Conservation (phyloP, 345 rosid genomes). For the Durio zibethinus region DNA sequence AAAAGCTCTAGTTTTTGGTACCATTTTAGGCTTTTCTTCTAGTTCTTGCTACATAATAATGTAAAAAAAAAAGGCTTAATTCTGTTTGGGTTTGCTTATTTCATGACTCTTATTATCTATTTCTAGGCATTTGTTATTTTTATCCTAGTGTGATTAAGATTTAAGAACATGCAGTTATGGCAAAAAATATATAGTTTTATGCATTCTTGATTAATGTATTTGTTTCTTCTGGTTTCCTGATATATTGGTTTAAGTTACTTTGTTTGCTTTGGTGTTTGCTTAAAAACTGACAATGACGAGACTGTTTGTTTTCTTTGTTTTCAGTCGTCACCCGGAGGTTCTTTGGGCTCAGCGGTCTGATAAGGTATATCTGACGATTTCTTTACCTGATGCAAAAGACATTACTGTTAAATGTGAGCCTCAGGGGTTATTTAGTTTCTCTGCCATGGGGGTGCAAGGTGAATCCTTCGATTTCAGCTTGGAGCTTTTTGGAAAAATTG, state of each 20-base stretch:
- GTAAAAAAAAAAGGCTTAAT: too few species aligned
- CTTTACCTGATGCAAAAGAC: constrained; percentile 84
- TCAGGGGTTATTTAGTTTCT: constrained; percentile 67
- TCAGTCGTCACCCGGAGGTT: constrained; percentile 89
- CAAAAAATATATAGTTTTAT: background rate
- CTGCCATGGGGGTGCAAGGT: constrained; percentile 73
- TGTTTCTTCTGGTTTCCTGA: background rate
- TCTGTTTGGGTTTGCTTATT: too few species aligned
- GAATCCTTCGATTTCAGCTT: constrained; percentile 60
- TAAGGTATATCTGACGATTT: constrained; percentile 68
- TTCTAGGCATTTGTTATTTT: too few species aligned
- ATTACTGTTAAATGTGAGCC: constrained; percentile 75
- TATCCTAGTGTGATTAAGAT: background rate
- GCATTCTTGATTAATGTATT: background rate
- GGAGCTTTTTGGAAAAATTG: constrained; percentile 56
- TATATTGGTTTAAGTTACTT: constrained; percentile 1
- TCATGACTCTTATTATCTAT: too few species aligned
- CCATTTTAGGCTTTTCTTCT: too few species aligned
- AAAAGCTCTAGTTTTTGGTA: too few species aligned
- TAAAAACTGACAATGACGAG: background rate
- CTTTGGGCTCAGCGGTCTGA: constrained; percentile 97
- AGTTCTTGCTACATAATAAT: too few species aligned
- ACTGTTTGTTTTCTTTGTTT: background rate
- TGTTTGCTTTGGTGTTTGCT: background rate
- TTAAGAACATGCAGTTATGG: background rate